Evolutionary conservation across 2,329 filamentous ascomycete genomes (phyloP).

Genomic region (Pyrenophora teres): DNA sequence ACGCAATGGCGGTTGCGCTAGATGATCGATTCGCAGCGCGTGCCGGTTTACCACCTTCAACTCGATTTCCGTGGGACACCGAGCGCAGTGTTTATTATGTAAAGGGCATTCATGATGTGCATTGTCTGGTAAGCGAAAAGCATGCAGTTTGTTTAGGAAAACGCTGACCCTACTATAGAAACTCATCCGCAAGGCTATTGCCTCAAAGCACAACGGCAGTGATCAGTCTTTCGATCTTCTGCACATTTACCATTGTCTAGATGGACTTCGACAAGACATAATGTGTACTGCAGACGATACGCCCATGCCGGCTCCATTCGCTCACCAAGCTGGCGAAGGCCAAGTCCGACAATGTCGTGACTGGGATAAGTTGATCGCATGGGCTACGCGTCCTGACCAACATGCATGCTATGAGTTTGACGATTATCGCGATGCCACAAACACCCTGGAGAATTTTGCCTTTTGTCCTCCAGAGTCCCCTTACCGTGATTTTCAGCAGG

Average conservation of each 20-base stretch:
- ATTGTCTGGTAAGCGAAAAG: constrained; percentile 35
- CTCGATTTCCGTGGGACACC: constrained; percentile 44
- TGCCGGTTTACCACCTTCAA: constrained; percentile 32
- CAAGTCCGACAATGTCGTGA: constrained; percentile 40
- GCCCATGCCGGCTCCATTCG: constrained; percentile 37
- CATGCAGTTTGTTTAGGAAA: not conserved
- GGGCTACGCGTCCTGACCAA: constrained; percentile 39
- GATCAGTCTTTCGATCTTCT: constrained; percentile 29
- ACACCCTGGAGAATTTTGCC: constrained; percentile 43
- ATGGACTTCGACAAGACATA: constrained; percentile 42
- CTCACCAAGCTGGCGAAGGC: constrained; percentile 33
- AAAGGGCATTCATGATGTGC: constrained; percentile 43
- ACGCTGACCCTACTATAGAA: constrained; percentile 26
- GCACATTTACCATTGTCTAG: constrained; percentile 43
- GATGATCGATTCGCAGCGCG: constrained; percentile 32
- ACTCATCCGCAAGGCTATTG: constrained; percentile 42
- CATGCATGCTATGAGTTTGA: constrained; percentile 42
- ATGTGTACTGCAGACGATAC: constrained; percentile 45
- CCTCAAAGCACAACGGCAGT: constrained; percentile 32
- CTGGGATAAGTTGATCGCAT: constrained; percentile 39
- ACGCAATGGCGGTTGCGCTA: constrained; percentile 39
- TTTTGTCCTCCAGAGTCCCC: constrained; percentile 39
- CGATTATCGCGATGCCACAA: constrained; percentile 44
- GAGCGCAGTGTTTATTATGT: constrained; percentile 44
- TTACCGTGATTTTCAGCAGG: constrained; percentile 34